Conservation (phyloP, 192 early-diverging fungal genomes). For the Kappamyces sp. region DNA sequence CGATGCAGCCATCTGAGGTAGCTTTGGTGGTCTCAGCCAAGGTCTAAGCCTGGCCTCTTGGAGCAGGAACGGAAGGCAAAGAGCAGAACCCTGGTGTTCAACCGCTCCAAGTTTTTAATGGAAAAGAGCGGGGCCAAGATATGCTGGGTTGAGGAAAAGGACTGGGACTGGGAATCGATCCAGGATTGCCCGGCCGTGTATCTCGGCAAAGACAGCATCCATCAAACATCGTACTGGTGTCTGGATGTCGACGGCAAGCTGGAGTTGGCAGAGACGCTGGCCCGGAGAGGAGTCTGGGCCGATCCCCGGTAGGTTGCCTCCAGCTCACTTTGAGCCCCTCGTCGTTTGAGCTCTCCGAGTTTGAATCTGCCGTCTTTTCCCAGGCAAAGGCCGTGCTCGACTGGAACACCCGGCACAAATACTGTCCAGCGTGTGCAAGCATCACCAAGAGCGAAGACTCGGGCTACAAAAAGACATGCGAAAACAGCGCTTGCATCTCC, state of each 20-base stretch:
- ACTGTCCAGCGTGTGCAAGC: constrained; percentile 40
- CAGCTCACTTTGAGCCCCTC: not conserved
- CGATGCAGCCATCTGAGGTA: constrained; percentile 1
- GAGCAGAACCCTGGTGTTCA: constrained; percentile 8
- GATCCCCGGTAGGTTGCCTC: not conserved
- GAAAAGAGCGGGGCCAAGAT: not conserved
- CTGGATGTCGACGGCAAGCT: constrained; percentile 7
- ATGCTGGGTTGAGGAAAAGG: not conserved
- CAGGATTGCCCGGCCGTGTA: constrained; percentile 9
- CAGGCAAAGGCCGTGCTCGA: constrained; percentile 40
- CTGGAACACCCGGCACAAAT: constrained; percentile 42
- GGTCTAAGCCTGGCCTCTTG: not conserved
- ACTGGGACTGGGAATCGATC: not conserved
- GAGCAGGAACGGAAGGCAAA: constrained; percentile 1
- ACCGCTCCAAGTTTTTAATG: constrained; percentile 3
- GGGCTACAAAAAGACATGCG: constrained; percentile 34
- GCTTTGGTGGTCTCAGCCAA: not conserved
- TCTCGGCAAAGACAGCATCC: constrained; percentile 8
- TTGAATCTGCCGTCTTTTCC: constrained; percentile 27
- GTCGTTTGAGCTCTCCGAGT: not conserved
- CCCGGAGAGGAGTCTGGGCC: constrained; percentile 1
- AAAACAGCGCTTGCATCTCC: constrained; percentile 19
- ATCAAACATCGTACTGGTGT: no score
- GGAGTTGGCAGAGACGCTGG: constrained; percentile 1
- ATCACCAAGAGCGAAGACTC: constrained; percentile 16